Conservation (phyloP, 1,284 basidiomycete species). For the Heterobasidion parviporum region DNA sequence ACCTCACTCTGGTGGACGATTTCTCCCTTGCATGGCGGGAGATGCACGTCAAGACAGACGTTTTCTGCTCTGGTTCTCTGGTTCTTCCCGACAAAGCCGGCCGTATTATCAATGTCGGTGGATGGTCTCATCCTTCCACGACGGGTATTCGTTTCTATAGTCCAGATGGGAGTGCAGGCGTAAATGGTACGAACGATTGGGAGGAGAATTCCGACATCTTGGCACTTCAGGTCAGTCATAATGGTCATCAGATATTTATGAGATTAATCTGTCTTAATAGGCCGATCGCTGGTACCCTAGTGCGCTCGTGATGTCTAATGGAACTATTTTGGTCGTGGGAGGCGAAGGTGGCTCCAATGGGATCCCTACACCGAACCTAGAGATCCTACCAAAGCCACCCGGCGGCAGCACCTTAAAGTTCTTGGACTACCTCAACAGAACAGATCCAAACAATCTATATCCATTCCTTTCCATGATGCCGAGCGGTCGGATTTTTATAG, state of each 20-base stretch:
- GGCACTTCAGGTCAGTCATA: constrained; percentile 35
- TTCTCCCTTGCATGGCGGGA: constrained; percentile 55
- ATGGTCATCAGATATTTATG: background rate
- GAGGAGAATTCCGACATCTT: constrained; percentile 49
- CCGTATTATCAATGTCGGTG: constrained; percentile 63
- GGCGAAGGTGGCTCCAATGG: constrained; percentile 69
- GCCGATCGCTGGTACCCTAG: constrained; percentile 68
- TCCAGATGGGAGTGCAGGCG: constrained; percentile 47
- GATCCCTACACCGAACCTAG: constrained; percentile 53
- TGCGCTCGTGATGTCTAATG: constrained; percentile 57
- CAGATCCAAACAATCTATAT: constrained; percentile 70
- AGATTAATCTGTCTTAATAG: constrained; percentile 23
- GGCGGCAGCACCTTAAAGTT: constrained; percentile 33
- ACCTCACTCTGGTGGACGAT: constrained; percentile 46
- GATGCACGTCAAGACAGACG: constrained; percentile 67
- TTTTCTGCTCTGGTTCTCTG: constrained; percentile 69
- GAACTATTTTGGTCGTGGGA: constrained; percentile 63
- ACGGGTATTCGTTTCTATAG: constrained; percentile 61
- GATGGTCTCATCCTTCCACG: constrained; percentile 56
- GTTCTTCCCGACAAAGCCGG: constrained; percentile 66
- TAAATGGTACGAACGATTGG: constrained; percentile 62
- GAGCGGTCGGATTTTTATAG: constrained; percentile 55
- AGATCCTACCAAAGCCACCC: constrained; percentile 40
- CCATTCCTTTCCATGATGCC: constrained; percentile 69
- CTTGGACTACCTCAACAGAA: constrained; percentile 43